These are phyloP conservation scores for Chiua virens DNA, from an alignment of 768 basidiomycete genomes.

Conservation along the genomic window DNA sequence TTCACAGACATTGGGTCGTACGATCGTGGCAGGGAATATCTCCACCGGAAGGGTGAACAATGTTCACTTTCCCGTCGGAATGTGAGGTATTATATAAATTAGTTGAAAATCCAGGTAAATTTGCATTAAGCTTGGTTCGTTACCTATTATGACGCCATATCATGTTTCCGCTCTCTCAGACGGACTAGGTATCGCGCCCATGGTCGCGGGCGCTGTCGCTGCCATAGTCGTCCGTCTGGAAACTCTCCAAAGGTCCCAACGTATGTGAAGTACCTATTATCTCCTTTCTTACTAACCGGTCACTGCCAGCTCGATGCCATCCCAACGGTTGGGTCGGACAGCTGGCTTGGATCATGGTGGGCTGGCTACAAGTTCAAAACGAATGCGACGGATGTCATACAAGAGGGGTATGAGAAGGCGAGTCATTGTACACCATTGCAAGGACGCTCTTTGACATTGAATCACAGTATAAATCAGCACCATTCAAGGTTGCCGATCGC, in stretches of 20 bases:
- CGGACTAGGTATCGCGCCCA: not conserved
- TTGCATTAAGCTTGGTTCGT: too few relatives aligned
- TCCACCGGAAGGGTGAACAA: too few relatives aligned
- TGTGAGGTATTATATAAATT: too few relatives aligned
- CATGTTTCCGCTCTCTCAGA: not conserved
- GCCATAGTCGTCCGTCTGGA: constrained; percentile 12
- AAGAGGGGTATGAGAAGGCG: constrained; percentile 35
- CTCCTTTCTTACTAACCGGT: not conserved
- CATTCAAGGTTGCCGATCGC: constrained; percentile 33
- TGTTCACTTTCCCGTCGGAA: too few relatives aligned
- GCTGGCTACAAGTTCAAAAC: constrained; percentile 17
- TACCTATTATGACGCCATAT: not conserved
- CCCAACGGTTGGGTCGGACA: constrained; percentile 29
- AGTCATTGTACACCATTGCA: not conserved
- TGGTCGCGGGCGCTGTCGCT: constrained; percentile 1
- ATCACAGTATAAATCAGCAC: constrained; percentile 25
- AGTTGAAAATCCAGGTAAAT: too few relatives aligned
- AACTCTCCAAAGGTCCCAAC: not conserved
- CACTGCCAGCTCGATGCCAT: constrained; percentile 27
- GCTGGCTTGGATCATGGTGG: constrained; percentile 29
- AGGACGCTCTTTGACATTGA: not conserved
- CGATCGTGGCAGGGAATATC: too few relatives aligned
- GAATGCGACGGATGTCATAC: constrained; percentile 24
- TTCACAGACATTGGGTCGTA: too few relatives aligned
- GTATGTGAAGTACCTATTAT: not conserved